Conservation (phyloP, 164 flowering plant species). For the Berberis thunbergii region DNA sequence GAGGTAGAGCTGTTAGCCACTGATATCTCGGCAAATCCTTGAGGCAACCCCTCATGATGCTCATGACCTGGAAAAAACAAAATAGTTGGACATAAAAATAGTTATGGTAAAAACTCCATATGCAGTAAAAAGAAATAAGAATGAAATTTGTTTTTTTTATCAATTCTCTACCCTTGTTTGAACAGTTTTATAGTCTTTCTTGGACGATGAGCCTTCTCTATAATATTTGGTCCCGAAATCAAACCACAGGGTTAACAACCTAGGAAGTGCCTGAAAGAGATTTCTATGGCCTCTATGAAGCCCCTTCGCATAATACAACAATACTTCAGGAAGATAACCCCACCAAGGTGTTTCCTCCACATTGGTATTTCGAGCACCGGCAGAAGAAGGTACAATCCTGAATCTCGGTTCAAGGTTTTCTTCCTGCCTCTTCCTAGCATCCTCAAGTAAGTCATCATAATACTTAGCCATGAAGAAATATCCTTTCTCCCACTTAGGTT, state of each 20-base stretch:
- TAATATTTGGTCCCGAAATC: slow-evolving; percentile 86
- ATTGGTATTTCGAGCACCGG: slow-evolving; percentile 16
- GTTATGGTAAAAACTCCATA: not conserved
- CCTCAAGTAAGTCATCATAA: slow-evolving; percentile 87
- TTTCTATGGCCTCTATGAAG: slow-evolving; percentile 90
- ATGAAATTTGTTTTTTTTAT: not conserved
- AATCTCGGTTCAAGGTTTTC: slow-evolving; percentile 44
- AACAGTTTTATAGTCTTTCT: slow-evolving; percentile 58
- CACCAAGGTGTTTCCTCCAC: slow-evolving; percentile 71
- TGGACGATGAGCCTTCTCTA: slow-evolving; percentile 42
- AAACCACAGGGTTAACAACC: slow-evolving; percentile 97
- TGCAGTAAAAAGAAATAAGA: slow-evolving; percentile 4
- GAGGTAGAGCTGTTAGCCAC: slow-evolving; percentile 92
- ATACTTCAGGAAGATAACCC: slow-evolving; percentile 69
- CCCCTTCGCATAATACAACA: slow-evolving; percentile 86
- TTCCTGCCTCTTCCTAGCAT: slow-evolving; percentile 93
- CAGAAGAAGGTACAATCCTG: slow-evolving; percentile 28
- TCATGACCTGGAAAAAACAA: slow-evolving; percentile 47
- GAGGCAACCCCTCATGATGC: slow-evolving; percentile 88
- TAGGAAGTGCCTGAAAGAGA: slow-evolving; percentile 97
- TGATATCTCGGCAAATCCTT: slow-evolving; percentile 94
- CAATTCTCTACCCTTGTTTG: slow-evolving; percentile 49
- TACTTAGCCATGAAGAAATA: slow-evolving; percentile 92
- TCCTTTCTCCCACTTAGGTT: slow-evolving; percentile 96
- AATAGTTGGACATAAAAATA: not conserved